phyloP scores from a whole-genome alignment of 768 basidiomycete genomes.

The Mycena galericulata region DNA sequence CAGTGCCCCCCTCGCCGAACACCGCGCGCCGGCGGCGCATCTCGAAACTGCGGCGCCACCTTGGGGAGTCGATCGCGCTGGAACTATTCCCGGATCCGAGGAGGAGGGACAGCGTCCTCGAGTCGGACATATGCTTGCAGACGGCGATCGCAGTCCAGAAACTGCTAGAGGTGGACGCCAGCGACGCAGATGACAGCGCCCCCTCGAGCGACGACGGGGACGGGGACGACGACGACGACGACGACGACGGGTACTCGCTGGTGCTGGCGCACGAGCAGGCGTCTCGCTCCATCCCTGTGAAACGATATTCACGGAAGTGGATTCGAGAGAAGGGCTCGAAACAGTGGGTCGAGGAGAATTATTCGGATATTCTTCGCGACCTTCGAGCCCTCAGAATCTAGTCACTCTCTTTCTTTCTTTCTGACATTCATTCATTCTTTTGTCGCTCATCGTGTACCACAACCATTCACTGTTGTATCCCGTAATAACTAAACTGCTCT shows the following conservation, averaged over 20 bases:
- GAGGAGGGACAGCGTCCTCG: background rate
- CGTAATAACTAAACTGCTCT: background rate
- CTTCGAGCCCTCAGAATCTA: conserved; percentile 40
- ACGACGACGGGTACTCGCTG: conserved; percentile 30
- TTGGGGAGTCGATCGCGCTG: conserved; percentile 45
- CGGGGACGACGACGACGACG: conserved; percentile 31
- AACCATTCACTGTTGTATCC: background rate
- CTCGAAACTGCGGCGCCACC: conserved; percentile 47
- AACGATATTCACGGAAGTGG: conserved; percentile 51
- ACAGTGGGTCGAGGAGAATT: conserved; percentile 76
- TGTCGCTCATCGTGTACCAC: background rate
- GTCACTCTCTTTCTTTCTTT: background rate
- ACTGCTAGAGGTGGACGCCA: conserved; percentile 26
- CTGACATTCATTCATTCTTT: background rate
- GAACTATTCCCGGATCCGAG: conserved; percentile 33
- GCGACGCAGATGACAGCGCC: too few relatives aligned
- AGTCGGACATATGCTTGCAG: conserved; percentile 15
- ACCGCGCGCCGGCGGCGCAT: conserved; percentile 45
- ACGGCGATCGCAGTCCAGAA: conserved; percentile 25
- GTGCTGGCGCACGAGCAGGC: conserved; percentile 30
- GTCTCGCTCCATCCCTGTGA: conserved; percentile 21
- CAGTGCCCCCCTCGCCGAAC: conserved; percentile 41
- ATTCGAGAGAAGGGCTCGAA: conserved; percentile 56
- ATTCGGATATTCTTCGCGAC: conserved; percentile 67
- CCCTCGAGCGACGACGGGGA: conserved; percentile 32